A percentile compares a stretch with the other conserved stretches of the same genome.
These are phyloP conservation scores for Friedmanniomyces simplex DNA, from an alignment of 495 filamentous ascomycete species.

Conservation along the genomic window DNA sequence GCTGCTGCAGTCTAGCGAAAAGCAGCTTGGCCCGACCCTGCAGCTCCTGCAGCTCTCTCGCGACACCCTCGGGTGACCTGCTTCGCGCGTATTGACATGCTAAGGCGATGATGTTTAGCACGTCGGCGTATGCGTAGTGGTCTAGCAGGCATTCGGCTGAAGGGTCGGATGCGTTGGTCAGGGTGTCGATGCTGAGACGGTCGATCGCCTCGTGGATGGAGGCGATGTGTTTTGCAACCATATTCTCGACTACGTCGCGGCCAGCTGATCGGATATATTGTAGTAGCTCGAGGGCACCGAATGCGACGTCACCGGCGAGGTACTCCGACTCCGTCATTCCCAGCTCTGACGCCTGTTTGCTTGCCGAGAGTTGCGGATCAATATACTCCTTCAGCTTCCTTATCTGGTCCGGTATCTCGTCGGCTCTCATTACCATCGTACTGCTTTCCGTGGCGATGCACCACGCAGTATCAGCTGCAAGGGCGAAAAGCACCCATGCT, in stretches of 20 bases:
- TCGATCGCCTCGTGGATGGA: neutral
- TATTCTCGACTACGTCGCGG: neutral
- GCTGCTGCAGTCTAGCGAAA: neutral
- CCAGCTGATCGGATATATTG: neutral
- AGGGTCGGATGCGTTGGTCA: neutral
- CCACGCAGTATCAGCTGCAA: constrained; percentile 11
- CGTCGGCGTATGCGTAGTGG: constrained; percentile 11
- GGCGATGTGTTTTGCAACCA: neutral
- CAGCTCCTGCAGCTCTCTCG: neutral
- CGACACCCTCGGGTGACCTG: neutral
- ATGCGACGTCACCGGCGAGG: constrained; percentile 8
- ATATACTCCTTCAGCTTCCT: neutral
- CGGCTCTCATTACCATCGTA: neutral
- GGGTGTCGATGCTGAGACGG: neutral
- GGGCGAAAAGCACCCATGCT: constrained; percentile 4
- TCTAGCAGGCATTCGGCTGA: constrained; percentile 1
- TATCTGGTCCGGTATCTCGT: neutral
- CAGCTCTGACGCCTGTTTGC: neutral
- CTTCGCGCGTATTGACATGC: neutral
- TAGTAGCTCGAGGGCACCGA: neutral
- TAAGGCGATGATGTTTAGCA: neutral
- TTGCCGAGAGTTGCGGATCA: neutral
- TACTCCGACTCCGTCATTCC: neutral
- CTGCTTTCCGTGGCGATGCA: neutral
- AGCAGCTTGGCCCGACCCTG: neutral